These are phyloP conservation scores for Bruguiera hainesii DNA, from an alignment of 441 rosid genomes.

Conservation along the genomic window DNA sequence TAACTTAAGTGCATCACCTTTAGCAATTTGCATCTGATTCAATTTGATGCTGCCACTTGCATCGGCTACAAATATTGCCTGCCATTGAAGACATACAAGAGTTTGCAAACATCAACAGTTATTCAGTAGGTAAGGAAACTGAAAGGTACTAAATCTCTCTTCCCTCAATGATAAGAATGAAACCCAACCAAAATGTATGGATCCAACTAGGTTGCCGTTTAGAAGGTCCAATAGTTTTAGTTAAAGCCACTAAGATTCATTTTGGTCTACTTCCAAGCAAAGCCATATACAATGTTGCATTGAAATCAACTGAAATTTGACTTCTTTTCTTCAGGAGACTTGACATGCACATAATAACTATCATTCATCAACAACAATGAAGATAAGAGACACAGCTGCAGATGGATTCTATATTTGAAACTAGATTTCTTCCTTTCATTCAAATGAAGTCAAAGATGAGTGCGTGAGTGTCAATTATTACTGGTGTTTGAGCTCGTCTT, in stretches of 20 bases:
- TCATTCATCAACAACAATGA: slow-evolving; percentile 9
- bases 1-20: slow-evolving; percentile 96
- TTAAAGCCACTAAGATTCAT: not conserved
- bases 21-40: slow-evolving; percentile 97
- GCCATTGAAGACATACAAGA: slow-evolving; percentile 27
- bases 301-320: slow-evolving; percentile 5
- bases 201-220: too few species aligned
- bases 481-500: slow-evolving; percentile 95
- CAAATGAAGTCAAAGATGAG: not conserved
- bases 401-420: not conserved
- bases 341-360: not conserved
- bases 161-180: not conserved
- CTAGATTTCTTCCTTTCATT: not conserved
- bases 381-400: not conserved
- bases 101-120: not conserved
- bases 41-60: slow-evolving; percentile 99
- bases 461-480: slow-evolving; percentile 32
- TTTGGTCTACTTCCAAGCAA: not conserved
- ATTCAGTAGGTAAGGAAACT: not conserved
- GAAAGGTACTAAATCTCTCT: too few species aligned
- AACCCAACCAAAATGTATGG: too few species aligned
- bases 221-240: not conserved
- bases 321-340: too few species aligned
- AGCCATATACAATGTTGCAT: not conserved
- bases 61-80: slow-evolving; percentile 95